Evolutionary conservation across 164 flowering plant genomes (phyloP).

Genomic region (Malania oleifera): DNA sequence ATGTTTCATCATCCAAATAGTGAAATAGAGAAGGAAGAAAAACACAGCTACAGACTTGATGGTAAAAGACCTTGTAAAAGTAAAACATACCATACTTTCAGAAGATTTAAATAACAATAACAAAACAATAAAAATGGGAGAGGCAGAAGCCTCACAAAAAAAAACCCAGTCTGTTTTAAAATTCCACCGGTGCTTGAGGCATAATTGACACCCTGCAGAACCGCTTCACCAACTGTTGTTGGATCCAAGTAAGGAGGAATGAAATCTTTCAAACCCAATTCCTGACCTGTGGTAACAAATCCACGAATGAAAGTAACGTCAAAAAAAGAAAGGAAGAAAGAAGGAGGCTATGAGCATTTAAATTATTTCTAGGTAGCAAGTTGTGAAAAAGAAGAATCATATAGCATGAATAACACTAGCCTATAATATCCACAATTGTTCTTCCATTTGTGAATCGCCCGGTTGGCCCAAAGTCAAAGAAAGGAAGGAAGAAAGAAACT

Average conservation of each 20-base stretch:
- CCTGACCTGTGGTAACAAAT: constrained; percentile 47
- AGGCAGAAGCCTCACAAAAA: constrained; percentile 34
- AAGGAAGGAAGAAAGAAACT: neutral
- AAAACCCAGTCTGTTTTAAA: constrained; percentile 37
- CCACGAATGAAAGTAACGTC: neutral
- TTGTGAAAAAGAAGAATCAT: too few relatives aligned
- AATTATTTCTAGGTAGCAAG: too few relatives aligned
- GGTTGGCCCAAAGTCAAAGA: constrained; percentile 58
- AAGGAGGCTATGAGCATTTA: too few relatives aligned
- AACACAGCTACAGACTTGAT: too few relatives aligned
- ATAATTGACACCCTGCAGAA: constrained; percentile 52
- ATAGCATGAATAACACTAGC: constrained; percentile 27
- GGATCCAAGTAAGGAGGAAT: constrained; percentile 64
- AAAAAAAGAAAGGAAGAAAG: neutral
- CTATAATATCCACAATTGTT: constrained; percentile 64
- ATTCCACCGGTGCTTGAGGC: constrained; percentile 67
- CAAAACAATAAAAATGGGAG: neutral
- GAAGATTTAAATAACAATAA: too few relatives aligned
- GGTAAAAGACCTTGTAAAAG: too few relatives aligned
- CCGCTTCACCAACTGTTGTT: constrained; percentile 31
- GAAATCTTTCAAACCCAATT: constrained; percentile 32
- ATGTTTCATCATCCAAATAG: too few relatives aligned
- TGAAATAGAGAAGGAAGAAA: too few relatives aligned
- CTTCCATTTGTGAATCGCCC: constrained; percentile 78
- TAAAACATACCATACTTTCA: too few relatives aligned